These are phyloP conservation scores for Suhomyces choctaworum DNA, from an alignment of 1,139 yeast genomes.

Conservation along the genomic window DNA sequence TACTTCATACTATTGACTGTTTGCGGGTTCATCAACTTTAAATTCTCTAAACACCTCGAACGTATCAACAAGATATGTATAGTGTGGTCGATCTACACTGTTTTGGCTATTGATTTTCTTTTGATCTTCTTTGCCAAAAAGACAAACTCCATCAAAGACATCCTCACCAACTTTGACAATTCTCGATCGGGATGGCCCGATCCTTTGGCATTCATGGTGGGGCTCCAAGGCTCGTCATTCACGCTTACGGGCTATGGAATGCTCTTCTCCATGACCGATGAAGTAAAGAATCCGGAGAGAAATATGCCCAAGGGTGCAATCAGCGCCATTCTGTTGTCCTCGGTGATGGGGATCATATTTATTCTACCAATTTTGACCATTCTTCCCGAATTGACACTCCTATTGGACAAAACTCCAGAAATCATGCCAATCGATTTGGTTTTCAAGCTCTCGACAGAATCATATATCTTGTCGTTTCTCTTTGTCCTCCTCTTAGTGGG, in stretches of 20 bases:
- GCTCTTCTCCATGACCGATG: constrained; percentile 80
- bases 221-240: constrained; percentile 76
- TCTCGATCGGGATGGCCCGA: constrained; percentile 73
- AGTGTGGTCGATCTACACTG: constrained; percentile 72
- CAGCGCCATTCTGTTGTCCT: constrained; percentile 62
- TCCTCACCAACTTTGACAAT: constrained; percentile 70
- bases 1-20: constrained; percentile 56
- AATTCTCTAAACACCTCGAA: constrained; percentile 60
- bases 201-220: constrained; percentile 65
- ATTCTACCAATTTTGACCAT: constrained; percentile 70
- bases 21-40: constrained; percentile 63
- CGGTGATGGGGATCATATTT: constrained; percentile 68
- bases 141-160: constrained; percentile 59
- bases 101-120: constrained; percentile 64
- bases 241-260: constrained; percentile 83
- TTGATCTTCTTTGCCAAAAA: constrained; percentile 59
- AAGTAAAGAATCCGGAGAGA: constrained; percentile 71
- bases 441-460: constrained; percentile 68
- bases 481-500: constrained; percentile 68
- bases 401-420: constrained; percentile 62
- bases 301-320: constrained; percentile 79
- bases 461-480: constrained; percentile 64
- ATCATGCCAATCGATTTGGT: constrained; percentile 67
- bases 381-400: constrained; percentile 58
- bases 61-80: constrained; percentile 65